Base-by-base conservation (phyloP, 768 basidiomycete species). In the Amanita fuliginea region DNA sequence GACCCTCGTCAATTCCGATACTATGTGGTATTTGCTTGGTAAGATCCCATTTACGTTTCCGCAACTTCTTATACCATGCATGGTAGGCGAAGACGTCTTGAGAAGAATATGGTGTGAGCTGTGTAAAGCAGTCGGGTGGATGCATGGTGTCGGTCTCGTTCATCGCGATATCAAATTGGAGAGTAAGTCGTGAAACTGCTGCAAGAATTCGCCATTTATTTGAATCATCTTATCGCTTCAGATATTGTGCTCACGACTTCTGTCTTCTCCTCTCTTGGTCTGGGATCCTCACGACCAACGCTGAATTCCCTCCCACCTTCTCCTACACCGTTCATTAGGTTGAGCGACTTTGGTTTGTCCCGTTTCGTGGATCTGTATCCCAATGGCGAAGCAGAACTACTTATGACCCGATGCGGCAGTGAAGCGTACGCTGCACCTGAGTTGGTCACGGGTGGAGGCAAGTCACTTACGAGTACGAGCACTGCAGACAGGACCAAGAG, bases 81-180 rank as follows among this genome's bases (percentile, higher is more conserved):
- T 50, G 30, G 10, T 46, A 67, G 68, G 61, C 22, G 75, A 80
- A 55, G 64, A 65, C 6, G 73, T 85, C 14, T 65, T 90, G 3
- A 65, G 77, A 40, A 65, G 87, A 22, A 80, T 93, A 42, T 90
- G 83, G 73, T 70, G 71, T 30, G 92, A 93, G 63, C 70, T 95
- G 3, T 79, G 76, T 51, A 74, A 75, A 32, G 90, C 83, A 5
- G 83, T 93, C 0, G 81, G 78, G 4, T 95, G 89, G 87, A 81
- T 95, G 78, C 91, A 95, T 58, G 71, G 77, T 34, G 84, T 86
- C 11, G 82, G 81, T 1, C 72, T 93, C 35, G 90, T 95, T 1
- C 92, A 95, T 63, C 75, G 92, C 3, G 92, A 94, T 64, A 81
- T 95, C 67, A 95, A 95, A 67, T 78, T 84, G n/a, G 82, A 84